Percentiles rank a stretch among this genome's conserved stretches.
Conservation (phyloP, 106 monocot genomes). For the Ottelia alismoides region DNA sequence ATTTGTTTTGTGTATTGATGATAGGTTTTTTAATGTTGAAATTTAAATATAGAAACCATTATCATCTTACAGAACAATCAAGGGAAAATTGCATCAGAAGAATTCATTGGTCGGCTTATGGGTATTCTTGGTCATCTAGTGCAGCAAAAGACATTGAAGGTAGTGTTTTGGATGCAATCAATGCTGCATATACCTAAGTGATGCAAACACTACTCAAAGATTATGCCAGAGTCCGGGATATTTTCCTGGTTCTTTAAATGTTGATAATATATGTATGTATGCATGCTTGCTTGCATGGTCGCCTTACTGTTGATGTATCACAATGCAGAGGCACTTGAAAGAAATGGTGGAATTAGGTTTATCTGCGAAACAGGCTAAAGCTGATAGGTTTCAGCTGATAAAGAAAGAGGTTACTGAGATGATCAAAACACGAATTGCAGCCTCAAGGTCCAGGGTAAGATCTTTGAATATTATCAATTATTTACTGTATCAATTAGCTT, state of each 20-base stretch:
- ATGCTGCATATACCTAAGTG: too few relatives aligned
- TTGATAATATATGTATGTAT: too few relatives aligned
- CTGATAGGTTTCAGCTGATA: slow-evolving; percentile 62
- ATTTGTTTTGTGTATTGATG: too few relatives aligned
- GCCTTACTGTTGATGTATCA: too few relatives aligned
- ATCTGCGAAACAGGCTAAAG: slow-evolving; percentile 78
- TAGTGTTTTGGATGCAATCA: too few relatives aligned
- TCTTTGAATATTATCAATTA: not conserved
- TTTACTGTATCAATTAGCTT: too few relatives aligned
- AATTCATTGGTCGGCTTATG: slow-evolving; percentile 79
- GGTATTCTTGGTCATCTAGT: slow-evolving; percentile 84
- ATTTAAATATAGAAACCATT: too few relatives aligned
- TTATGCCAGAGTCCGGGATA: too few relatives aligned
- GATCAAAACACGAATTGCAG: slow-evolving; percentile 52
- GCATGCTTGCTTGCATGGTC: too few relatives aligned
- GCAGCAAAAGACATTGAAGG: slow-evolving; percentile 82
- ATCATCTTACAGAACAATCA: slow-evolving; percentile 73
- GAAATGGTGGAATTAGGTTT: slow-evolving; percentile 86
- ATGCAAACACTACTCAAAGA: too few relatives aligned
- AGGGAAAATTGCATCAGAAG: slow-evolving; percentile 68
- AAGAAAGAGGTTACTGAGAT: slow-evolving; percentile 84
- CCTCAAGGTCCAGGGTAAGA: slow-evolving; percentile 50
- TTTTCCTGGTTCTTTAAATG: too few relatives aligned
- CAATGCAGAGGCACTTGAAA: slow-evolving; percentile 92
- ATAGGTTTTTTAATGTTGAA: too few relatives aligned